Percentiles rank a stretch among this genome's conserved stretches.
phyloP scores from a whole-genome alignment of 768 basidiomycete genomes.

The Mycena leptocephala region DNA sequence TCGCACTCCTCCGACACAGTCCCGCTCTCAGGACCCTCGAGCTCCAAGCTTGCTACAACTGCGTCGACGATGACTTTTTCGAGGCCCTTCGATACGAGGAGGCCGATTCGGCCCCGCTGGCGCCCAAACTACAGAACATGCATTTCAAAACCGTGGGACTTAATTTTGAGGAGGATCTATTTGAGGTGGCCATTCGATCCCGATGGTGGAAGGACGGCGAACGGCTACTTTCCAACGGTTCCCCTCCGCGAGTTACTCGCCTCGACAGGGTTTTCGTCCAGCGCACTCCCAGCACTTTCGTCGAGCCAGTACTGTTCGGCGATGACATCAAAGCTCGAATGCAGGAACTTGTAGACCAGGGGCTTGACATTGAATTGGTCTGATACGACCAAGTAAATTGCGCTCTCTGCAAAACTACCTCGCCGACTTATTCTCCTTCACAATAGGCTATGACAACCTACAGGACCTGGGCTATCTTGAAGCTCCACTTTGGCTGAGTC shows the following conservation, averaged over 20 bases:
- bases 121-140: background rate
- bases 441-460: no score
- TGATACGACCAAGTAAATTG: background rate
- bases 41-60: background rate
- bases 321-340: background rate
- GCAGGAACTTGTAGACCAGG: background rate
- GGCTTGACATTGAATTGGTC: background rate
- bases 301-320: background rate
- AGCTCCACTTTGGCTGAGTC: no score
- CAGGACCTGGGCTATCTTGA: no score
- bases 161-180: background rate
- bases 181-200: background rate
- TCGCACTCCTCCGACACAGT: background rate
- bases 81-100: background rate
- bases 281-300: no score
- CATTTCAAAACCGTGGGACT: background rate
- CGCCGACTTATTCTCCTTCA: no score
- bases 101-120: background rate
- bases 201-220: constrained; percentile 1
- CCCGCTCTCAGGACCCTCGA: background rate
- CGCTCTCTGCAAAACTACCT: no score
- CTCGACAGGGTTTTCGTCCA: background rate
- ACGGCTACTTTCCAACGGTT: no score
- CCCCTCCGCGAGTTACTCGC: background rate
- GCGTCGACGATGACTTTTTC: background rate